These are phyloP conservation scores for Sphagnum tenellum DNA, from an alignment of 225 moss, liverwort and hornwort species.

Conservation along the genomic window DNA sequence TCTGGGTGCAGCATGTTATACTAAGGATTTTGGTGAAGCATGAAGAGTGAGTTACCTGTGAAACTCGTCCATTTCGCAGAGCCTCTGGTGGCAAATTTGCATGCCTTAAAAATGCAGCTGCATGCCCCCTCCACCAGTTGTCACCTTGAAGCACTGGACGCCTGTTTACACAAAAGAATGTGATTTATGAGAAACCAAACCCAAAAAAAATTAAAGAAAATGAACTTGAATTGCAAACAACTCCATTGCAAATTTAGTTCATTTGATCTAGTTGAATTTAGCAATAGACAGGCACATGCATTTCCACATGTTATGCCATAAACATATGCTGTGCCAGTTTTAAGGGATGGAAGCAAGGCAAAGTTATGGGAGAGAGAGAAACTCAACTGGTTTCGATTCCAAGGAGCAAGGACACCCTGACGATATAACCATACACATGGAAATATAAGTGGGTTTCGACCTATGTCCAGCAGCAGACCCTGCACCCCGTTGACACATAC, in stretches of 20 bases:
- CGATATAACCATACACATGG: constrained; percentile 76
- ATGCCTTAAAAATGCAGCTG: constrained; percentile 82
- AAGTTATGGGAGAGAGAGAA: not conserved
- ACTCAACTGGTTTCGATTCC: constrained; percentile 67
- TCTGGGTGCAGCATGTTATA: too few relatives aligned
- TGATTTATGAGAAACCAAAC: too few relatives aligned
- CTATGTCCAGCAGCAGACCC: constrained; percentile 89
- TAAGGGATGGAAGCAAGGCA: too few relatives aligned
- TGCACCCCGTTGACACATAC: constrained; percentile 7
- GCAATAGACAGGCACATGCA: too few relatives aligned
- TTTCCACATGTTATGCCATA: too few relatives aligned
- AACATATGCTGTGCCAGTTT: too few relatives aligned
- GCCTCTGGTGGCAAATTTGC: constrained; percentile 53
- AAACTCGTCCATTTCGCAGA: constrained; percentile 59
- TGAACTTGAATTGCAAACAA: too few relatives aligned
- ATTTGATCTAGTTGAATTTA: too few relatives aligned
- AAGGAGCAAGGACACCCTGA: constrained; percentile 69
- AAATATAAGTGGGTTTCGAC: constrained; percentile 70
- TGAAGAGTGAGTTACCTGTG: constrained; percentile 43
- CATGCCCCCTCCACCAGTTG: constrained; percentile 90
- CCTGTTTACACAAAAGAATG: constrained; percentile 18
- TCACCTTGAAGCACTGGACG: constrained; percentile 70
- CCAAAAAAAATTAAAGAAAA: too few relatives aligned
- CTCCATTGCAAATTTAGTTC: too few relatives aligned
- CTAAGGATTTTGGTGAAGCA: not conserved